Conservation (phyloP, 176 grass and related monocot species). For the Bothriochloa decipiens region DNA sequence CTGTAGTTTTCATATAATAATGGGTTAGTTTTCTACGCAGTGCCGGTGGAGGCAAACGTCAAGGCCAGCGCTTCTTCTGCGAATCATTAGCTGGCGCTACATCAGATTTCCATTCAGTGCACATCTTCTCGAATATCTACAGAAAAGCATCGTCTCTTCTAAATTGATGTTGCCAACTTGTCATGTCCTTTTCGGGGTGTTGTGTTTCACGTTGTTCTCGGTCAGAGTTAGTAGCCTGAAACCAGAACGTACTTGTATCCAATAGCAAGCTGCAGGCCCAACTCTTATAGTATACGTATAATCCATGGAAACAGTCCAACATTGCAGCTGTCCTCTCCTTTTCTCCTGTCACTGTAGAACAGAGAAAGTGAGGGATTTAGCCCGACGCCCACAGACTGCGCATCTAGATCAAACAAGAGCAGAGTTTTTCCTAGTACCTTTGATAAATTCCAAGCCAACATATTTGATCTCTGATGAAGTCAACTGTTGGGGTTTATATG, state of each 20-base stretch:
- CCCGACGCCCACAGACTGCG: background rate
- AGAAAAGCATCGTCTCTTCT: background rate
- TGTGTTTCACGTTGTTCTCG: background rate
- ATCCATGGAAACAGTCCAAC: background rate
- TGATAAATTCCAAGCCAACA: conserved; percentile 6
- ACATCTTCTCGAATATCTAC: background rate
- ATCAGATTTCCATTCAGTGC: background rate
- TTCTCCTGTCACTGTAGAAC: background rate
- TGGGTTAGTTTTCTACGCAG: background rate
- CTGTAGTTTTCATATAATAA: background rate
- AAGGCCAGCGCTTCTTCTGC: background rate
- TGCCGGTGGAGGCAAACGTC: background rate
- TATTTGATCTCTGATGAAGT: conserved; percentile 6
- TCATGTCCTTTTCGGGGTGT: background rate
- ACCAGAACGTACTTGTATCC: background rate
- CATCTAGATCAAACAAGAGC: background rate
- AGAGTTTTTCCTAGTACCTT: background rate
- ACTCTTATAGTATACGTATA: background rate
- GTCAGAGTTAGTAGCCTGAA: background rate
- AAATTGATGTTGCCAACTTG: background rate
- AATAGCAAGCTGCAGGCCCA: background rate
- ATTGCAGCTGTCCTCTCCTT: background rate
- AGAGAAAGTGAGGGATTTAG: background rate
- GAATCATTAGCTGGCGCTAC: background rate
- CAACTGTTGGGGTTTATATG: background rate